Conservation (phyloP, 1,139 yeast genomes). For the Pichia sp. region DNA sequence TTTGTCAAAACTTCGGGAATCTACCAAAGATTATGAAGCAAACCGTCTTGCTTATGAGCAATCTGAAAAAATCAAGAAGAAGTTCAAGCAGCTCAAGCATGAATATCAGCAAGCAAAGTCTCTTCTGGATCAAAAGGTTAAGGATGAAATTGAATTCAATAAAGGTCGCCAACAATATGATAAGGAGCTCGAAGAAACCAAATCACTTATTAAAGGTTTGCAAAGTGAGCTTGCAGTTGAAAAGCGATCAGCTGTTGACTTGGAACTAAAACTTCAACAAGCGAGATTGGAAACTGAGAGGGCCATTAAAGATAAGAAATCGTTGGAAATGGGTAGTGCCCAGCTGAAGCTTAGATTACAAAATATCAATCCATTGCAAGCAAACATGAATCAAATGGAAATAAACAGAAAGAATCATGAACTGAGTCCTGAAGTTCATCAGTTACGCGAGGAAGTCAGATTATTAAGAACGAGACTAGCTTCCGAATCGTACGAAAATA, state of each 20-base stretch:
- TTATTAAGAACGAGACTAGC: slow-evolving; percentile 54
- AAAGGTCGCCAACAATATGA: slow-evolving; percentile 38
- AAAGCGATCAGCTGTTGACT: slow-evolving; percentile 20
- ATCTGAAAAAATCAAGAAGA: slow-evolving; percentile 25
- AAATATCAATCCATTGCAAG: slow-evolving; percentile 38
- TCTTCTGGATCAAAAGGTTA: slow-evolving; percentile 35
- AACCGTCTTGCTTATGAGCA: slow-evolving; percentile 22
- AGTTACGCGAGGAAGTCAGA: slow-evolving; percentile 50
- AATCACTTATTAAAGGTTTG: slow-evolving; percentile 25
- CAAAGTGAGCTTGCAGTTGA: slow-evolving; percentile 29
- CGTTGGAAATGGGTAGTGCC: slow-evolving; percentile 29
- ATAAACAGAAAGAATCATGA: slow-evolving; percentile 4
- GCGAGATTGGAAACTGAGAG: slow-evolving; percentile 40
- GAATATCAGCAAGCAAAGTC: slow-evolving; percentile 37
- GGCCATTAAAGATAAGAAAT: slow-evolving; percentile 32
- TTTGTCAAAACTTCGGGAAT: not conserved
- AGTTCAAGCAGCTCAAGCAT: slow-evolving; percentile 36
- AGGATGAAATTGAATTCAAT: slow-evolving; percentile 39
- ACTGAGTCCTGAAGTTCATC: slow-evolving; percentile 15
- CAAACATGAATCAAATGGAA: slow-evolving; percentile 9
- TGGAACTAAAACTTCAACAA: slow-evolving; percentile 23
- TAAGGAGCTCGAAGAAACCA: slow-evolving; percentile 32
- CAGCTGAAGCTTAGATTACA: slow-evolving; percentile 28
- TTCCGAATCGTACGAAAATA: slow-evolving; percentile 49
- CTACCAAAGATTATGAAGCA: slow-evolving; percentile 16